These are phyloP conservation scores for Mortierella claussenii DNA, from an alignment of 192 early-diverging fungal genomes.

Conservation along the genomic window DNA sequence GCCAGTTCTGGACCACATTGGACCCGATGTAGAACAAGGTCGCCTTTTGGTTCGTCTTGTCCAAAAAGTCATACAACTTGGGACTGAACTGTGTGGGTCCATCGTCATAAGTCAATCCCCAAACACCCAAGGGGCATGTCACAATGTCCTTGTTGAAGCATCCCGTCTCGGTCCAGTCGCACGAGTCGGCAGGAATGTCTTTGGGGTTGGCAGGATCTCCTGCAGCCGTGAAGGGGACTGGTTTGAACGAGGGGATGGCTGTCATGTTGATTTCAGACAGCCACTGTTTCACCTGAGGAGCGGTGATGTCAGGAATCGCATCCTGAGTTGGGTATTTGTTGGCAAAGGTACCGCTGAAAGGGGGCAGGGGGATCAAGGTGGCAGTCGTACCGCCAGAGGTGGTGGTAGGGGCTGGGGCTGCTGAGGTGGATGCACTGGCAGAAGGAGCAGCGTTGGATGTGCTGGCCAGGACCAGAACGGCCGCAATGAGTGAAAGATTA, in stretches of 20 bases:
- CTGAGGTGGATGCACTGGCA: neutral
- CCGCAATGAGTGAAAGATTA: neutral
- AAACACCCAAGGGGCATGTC: slow-evolving; percentile 55
- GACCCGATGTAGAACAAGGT: slow-evolving; percentile 63
- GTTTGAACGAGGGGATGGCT: slow-evolving; percentile 17
- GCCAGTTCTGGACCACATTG: slow-evolving; percentile 52
- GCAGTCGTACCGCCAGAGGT: neutral
- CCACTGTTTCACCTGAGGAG: slow-evolving; percentile 40
- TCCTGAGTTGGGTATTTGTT: slow-evolving; percentile 9
- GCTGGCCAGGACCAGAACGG: neutral
- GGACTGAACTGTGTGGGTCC: slow-evolving; percentile 34
- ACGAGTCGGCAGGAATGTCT: slow-evolving; percentile 26
- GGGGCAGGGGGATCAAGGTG: slow-evolving; percentile 17
- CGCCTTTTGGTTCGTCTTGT: slow-evolving; percentile 58
- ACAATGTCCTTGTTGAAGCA: slow-evolving; percentile 55
- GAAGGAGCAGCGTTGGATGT: slow-evolving; percentile 2
- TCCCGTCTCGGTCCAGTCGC: slow-evolving; percentile 56
- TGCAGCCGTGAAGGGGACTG: slow-evolving; percentile 21
- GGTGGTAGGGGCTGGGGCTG: neutral
- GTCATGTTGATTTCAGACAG: slow-evolving; percentile 33
- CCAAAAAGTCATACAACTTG: slow-evolving; percentile 59
- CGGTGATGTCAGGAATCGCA: slow-evolving; percentile 24
- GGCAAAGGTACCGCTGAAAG: slow-evolving; percentile 27
- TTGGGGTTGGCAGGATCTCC: slow-evolving; percentile 12
- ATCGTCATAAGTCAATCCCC: neutral